Evolutionary conservation across 2,329 filamentous ascomycete genomes (phyloP).

Genomic region (Chalaropsis thielavioides): DNA sequence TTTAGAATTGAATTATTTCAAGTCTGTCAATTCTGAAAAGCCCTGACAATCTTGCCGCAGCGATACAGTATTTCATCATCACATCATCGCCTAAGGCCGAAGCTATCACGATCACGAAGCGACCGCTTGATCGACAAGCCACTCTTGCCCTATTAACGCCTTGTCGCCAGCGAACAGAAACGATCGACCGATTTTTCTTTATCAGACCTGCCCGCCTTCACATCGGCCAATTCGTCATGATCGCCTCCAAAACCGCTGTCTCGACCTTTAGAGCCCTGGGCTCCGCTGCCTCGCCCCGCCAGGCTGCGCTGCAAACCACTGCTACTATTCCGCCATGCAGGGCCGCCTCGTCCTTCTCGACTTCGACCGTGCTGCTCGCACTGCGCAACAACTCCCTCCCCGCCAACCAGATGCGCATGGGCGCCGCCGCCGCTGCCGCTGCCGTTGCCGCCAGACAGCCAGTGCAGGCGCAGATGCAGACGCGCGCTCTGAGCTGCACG

Average conservation of each 20-base stretch:
- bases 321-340: not conserved
- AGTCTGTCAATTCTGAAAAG: not conserved
- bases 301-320: not conserved
- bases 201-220: not conserved
- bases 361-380: slow-evolving; percentile 4
- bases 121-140: not conserved
- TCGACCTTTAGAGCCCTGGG: slow-evolving; percentile 1
- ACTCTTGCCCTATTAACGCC: not conserved
- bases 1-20: not conserved
- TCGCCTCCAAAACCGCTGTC: slow-evolving; percentile 9
- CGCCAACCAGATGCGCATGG: slow-evolving; percentile 18
- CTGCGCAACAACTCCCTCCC: not conserved
- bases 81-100: no score
- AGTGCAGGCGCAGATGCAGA: not conserved
- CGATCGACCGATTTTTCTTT: not conserved
- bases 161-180: not conserved
- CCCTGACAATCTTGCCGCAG: not conserved
- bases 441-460: not conserved
- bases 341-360: slow-evolving; percentile 5
- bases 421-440: slow-evolving; percentile 11
- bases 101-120: no score
- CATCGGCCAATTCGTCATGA: not conserved
- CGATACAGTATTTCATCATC: no score
- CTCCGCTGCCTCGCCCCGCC: not conserved
- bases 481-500: slow-evolving; percentile 15